A percentile compares a stretch with the other conserved stretches of the same genome.
Evolutionary conservation across 208 protist genomes (phyloP).

Genomic region (Acanthamoeba culbertsoni): DNA sequence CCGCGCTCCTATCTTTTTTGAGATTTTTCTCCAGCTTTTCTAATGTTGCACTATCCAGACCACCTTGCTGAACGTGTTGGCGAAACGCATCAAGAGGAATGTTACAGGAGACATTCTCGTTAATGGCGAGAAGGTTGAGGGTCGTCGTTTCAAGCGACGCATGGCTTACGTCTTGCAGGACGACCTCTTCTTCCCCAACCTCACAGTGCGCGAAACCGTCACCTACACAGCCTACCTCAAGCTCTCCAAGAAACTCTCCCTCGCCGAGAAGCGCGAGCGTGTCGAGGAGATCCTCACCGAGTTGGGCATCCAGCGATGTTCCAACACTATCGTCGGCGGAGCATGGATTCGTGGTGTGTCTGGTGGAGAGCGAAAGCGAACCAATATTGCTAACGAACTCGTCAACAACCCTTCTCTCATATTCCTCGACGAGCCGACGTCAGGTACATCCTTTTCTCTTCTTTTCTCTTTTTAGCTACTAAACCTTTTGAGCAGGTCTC

Average conservation of each 20-base stretch:
- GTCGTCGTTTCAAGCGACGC: constrained; percentile 30
- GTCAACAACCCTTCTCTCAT: constrained; percentile 67
- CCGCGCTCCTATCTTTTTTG: not conserved
- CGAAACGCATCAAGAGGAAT: constrained; percentile 35
- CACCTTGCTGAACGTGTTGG: constrained; percentile 67
- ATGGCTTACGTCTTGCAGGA: constrained; percentile 70
- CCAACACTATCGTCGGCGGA: constrained; percentile 59
- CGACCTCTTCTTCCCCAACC: constrained; percentile 64
- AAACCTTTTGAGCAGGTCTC: constrained; percentile 66
- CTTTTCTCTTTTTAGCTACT: too few relatives aligned
- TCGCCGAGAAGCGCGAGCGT: constrained; percentile 1
- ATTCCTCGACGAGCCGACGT: constrained; percentile 75
- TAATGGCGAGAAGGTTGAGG: constrained; percentile 25
- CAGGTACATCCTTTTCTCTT: constrained; percentile 22
- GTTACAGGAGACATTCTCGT: constrained; percentile 63
- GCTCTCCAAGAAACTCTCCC: constrained; percentile 28
- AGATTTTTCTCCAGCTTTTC: not conserved
- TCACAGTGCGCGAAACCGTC: constrained; percentile 69
- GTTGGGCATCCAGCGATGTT: constrained; percentile 39
- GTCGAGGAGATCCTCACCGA: constrained; percentile 39
- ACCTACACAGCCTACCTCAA: constrained; percentile 63
- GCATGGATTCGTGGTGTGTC: constrained; percentile 54
- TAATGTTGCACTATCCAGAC: constrained; percentile 12
- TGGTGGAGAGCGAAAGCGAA: constrained; percentile 74
- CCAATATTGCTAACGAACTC: constrained; percentile 76